Base-by-base conservation (phyloP, 805 yeast species). In the Schwanniomyces pseudopolymorphus region DNA sequence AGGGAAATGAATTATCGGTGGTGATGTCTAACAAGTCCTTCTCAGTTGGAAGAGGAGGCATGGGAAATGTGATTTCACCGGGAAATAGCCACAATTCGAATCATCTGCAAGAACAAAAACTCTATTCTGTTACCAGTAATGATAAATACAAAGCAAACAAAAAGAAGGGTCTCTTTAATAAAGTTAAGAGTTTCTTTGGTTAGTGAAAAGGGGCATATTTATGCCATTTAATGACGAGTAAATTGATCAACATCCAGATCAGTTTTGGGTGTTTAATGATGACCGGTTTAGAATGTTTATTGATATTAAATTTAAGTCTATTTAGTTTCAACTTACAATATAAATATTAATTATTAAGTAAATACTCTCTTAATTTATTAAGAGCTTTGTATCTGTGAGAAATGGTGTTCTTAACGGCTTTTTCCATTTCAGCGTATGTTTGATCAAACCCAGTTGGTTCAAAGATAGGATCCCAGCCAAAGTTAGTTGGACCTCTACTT, bases 391-490 rank as follows among this genome's bases (percentile, higher is more conserved):
- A 89, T 58, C 99, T 78, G 61, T 95, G 99, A 53, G 96, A 85
- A 51, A 94, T 87, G 17, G 75, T 63, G 67, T 94, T 91, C 73
- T 95, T 94, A 25, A 77, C 72, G 1, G 65, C 60, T 61, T 87
- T 87, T 43, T 79, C 83, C 91, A 94, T 81, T 66, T 94, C 97
- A 9, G 97, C 98, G 61, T 89, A 91, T 0, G 77, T 69, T 60
- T 84, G 72, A 17, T 77, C 69, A 57, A 66, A 83, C 2, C 96
- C 97, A 22, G 72, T 70, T 2, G 99, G 99, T 68, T 85, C 77
- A 65, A 94, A 94, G 42, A 88, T 71, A 6, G 97, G 83, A 68
- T 94, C 97, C 96, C 96, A 94, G 1, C 99, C 99, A 63, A 94
- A 94, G 49, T 79, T 77, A 11, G 82, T 78, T 5, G 88, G 88